phyloP scores from a whole-genome alignment of 306 rosid species.

The Delonix regia region DNA sequence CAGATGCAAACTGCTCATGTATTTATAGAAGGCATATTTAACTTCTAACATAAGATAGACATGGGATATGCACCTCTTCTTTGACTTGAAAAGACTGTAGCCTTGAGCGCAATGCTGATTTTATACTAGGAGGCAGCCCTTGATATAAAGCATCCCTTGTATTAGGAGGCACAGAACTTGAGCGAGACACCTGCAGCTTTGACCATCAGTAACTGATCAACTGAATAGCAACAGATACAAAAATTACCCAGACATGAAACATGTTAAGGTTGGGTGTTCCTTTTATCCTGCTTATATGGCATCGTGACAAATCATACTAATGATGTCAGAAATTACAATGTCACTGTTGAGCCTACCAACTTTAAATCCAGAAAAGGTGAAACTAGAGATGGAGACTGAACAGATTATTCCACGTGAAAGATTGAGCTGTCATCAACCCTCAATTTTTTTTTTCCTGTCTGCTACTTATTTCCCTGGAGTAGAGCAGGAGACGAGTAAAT shows the following conservation, averaged over 20 bases:
- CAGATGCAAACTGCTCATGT: not conserved
- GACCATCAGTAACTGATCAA: constrained; percentile 18
- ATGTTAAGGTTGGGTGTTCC: not conserved
- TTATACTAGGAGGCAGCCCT: constrained; percentile 88
- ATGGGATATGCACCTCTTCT: constrained; percentile 75
- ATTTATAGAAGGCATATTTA: constrained; percentile 19
- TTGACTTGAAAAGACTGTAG: constrained; percentile 77
- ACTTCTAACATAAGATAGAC: not conserved
- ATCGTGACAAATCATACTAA: not conserved
- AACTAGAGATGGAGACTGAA: not conserved
- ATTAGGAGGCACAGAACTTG: constrained; percentile 94
- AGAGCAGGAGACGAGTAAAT: no score
- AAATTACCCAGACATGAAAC: not conserved
- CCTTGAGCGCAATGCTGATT: constrained; percentile 82
- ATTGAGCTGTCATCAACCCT: not conserved
- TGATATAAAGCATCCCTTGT: constrained; percentile 96
- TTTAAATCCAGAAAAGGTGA: not conserved
- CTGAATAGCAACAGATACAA: not conserved
- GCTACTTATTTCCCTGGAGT: not conserved
- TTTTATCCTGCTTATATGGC: not conserved
- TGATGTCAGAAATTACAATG: constrained; percentile 1
- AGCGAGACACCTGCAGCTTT: constrained; percentile 76
- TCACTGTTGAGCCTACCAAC: constrained; percentile 9
- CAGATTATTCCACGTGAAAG: not conserved
- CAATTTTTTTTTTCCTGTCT: not conserved